A percentile compares a stretch with the other conserved stretches of the same genome.
phyloP scores from a whole-genome alignment of 164 flowering plant genomes.

The Liquidambar formosana region DNA sequence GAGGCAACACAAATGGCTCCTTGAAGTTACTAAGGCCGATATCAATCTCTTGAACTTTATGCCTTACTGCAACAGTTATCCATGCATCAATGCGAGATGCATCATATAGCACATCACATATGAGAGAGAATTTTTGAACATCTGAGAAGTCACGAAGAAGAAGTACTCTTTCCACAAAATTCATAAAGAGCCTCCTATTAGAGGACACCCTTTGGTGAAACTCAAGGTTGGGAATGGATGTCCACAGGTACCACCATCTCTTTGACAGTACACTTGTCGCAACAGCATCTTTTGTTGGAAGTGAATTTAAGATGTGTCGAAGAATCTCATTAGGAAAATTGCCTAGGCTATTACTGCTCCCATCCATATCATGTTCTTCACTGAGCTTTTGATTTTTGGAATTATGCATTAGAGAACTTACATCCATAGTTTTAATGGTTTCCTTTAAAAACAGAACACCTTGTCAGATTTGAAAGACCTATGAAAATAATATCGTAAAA shows the following conservation, averaged over 20 bases:
- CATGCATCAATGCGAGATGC: conserved; percentile 1
- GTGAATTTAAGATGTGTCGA: background rate
- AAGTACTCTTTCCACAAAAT: conserved; percentile 12
- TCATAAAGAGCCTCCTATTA: background rate
- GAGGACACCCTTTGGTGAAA: background rate
- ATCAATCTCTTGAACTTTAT: background rate
- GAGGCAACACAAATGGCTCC: background rate
- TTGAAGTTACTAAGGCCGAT: background rate
- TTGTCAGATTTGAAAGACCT: no score
- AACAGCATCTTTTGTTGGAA: conserved; percentile 6
- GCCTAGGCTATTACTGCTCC: background rate
- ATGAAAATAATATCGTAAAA: no score
- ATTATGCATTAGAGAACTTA: no score
- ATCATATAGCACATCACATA: background rate
- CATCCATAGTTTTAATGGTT: no score
- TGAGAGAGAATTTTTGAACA: background rate
- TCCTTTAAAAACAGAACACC: no score
- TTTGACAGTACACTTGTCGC: background rate
- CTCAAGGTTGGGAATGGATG: background rate
- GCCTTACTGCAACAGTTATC: background rate
- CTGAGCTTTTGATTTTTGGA: background rate
- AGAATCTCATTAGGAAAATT: background rate
- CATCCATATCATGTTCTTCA: background rate
- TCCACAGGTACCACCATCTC: background rate
- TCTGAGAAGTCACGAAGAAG: background rate